Conservation (phyloP, 768 basidiomycete species). For the Collybia nuda region DNA sequence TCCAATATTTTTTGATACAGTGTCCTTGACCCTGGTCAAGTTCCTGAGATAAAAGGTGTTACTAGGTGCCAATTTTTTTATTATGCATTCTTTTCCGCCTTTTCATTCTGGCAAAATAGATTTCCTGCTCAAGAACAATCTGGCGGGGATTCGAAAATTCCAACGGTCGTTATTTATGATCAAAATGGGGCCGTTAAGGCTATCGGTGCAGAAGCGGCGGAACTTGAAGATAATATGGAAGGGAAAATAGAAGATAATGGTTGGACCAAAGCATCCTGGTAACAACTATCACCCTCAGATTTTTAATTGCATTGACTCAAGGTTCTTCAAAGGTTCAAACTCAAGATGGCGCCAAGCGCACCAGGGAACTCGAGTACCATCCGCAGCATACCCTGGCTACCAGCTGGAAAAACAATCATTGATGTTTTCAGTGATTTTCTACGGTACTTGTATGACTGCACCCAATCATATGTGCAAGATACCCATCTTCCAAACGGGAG, state of each 20-base stretch:
- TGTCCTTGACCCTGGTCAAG: slow-evolving; percentile 31
- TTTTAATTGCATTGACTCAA: neutral
- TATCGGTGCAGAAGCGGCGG: slow-evolving; percentile 45
- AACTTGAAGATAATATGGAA: slow-evolving; percentile 30
- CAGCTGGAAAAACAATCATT: too few relatives aligned
- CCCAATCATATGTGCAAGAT: slow-evolving; percentile 42
- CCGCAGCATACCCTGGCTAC: slow-evolving; percentile 25
- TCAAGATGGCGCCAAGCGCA: neutral
- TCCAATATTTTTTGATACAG: slow-evolving; percentile 3
- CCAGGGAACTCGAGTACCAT: slow-evolving; percentile 5
- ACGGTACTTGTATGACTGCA: slow-evolving; percentile 41
- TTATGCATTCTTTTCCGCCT: too few relatives aligned
- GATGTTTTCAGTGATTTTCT: neutral
- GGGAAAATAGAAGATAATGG: slow-evolving; percentile 43
- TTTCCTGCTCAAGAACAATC: slow-evolving; percentile 48
- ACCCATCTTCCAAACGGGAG: slow-evolving; percentile 37
- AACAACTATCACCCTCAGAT: slow-evolving; percentile 7
- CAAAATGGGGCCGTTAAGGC: slow-evolving; percentile 34
- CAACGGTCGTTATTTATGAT: slow-evolving; percentile 49
- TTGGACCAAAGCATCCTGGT: slow-evolving; percentile 56
- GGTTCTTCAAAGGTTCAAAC: too few relatives aligned
- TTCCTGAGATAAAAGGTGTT: slow-evolving; percentile 34
- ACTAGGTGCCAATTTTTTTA: slow-evolving; percentile 19
- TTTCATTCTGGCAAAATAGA: slow-evolving; percentile 20
- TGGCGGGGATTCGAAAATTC: slow-evolving; percentile 50